A percentile compares a stretch with the other conserved stretches of the same genome.
Conservation (phyloP, 495 filamentous ascomycete genomes). For the Extremus antarcticus region DNA sequence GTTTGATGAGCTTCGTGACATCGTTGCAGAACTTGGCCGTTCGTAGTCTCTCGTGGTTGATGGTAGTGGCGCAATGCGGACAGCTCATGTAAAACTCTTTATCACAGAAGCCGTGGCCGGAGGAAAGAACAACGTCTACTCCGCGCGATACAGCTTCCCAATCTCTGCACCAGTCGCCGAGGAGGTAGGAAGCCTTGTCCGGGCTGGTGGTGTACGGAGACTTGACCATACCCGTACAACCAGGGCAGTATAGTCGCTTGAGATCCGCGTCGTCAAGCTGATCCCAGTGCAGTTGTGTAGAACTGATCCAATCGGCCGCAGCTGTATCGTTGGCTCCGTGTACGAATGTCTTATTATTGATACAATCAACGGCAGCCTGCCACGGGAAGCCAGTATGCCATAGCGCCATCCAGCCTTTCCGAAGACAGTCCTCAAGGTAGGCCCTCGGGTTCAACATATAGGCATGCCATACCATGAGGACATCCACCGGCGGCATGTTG, state of each 20-base stretch:
- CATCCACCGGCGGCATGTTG: conserved; percentile 40
- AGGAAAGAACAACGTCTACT: background rate
- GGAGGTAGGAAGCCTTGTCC: background rate
- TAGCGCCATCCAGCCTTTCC: conserved; percentile 45
- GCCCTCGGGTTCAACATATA: conserved; percentile 73
- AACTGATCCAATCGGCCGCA: conserved; percentile 36
- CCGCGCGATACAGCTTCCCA: background rate
- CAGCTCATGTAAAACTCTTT: conserved; percentile 39
- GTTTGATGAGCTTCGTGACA: conserved; percentile 32
- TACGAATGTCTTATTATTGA: conserved; percentile 51
- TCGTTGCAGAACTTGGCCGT: conserved; percentile 49
- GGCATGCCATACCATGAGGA: conserved; percentile 84
- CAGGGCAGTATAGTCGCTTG: conserved; percentile 47
- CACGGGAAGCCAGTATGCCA: conserved; percentile 66
- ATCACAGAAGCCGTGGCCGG: conserved; percentile 52
- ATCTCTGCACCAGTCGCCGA: background rate
- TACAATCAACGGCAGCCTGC: conserved; percentile 43
- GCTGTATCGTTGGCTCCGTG: conserved; percentile 45
- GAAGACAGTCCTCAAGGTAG: conserved; percentile 69
- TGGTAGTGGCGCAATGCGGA: conserved; percentile 5
- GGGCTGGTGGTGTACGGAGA: conserved; percentile 50
- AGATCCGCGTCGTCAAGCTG: conserved; percentile 40
- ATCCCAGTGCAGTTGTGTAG: conserved; percentile 49
- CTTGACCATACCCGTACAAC: conserved; percentile 34
- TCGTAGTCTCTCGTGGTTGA: conserved; percentile 41